phyloP scores from a whole-genome alignment of 768 basidiomycete genomes.

The Suillus placidus region DNA sequence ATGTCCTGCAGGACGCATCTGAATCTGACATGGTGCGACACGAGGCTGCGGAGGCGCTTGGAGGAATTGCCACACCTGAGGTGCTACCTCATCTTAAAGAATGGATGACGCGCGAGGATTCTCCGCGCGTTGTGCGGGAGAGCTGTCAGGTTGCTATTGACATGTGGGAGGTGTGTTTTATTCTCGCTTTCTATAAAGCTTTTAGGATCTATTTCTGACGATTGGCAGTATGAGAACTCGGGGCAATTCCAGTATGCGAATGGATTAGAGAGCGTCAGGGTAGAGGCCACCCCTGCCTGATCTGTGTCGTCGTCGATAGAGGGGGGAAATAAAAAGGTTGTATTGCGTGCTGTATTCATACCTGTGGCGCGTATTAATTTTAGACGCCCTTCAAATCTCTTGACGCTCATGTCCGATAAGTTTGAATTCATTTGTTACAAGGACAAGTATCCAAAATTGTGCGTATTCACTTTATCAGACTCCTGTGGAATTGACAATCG shows the following conservation, averaged over 20 bases:
- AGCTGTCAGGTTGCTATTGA: slow-evolving; percentile 96
- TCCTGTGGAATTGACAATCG: background rate
- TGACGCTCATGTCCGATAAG: background rate
- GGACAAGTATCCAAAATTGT: too few relatives aligned
- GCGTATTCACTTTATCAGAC: background rate
- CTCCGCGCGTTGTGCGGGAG: slow-evolving; percentile 89
- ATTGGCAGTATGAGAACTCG: slow-evolving; percentile 73
- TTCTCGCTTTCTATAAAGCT: background rate
- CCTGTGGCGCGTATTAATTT: background rate
- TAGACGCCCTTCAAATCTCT: background rate
- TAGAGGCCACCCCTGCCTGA: slow-evolving; percentile 2
- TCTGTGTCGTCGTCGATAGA: background rate
- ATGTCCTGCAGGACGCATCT: slow-evolving; percentile 66
- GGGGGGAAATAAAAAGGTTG: background rate
- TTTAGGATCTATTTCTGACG: background rate
- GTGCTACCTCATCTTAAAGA: slow-evolving; percentile 85
- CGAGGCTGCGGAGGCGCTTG: slow-evolving; percentile 97
- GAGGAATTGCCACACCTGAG: slow-evolving; percentile 94
- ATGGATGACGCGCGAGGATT: slow-evolving; percentile 78
- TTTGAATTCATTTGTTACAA: background rate
- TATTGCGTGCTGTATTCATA: background rate
- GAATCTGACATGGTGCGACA: slow-evolving; percentile 98
- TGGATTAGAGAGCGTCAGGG: slow-evolving; percentile 36
- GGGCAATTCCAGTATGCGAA: slow-evolving; percentile 79
- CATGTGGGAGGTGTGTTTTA: slow-evolving; percentile 84